phyloP scores from a whole-genome alignment of 2,329 filamentous ascomycete species.

The Ceratocystis albifundus region DNA sequence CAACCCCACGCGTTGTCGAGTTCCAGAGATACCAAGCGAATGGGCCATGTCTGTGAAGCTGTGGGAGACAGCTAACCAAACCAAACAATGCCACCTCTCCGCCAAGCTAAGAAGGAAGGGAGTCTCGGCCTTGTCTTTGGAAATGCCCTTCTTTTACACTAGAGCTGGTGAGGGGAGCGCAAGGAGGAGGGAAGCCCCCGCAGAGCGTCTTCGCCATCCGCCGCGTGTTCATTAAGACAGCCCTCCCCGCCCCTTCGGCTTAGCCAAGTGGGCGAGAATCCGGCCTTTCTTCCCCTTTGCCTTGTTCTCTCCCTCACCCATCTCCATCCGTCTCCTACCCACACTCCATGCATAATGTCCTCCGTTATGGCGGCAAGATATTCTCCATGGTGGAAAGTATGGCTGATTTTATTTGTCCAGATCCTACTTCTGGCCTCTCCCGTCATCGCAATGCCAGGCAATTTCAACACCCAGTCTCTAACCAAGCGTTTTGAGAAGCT shows the following conservation, averaged over 20 bases:
- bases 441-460: conserved; percentile 15
- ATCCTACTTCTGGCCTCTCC: conserved; percentile 1
- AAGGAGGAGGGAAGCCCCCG: background rate
- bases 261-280: background rate
- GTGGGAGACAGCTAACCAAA: background rate
- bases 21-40: conserved; percentile 3
- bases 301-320: background rate
- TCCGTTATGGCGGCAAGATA: background rate
- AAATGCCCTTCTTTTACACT: background rate
- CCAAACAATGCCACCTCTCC: background rate
- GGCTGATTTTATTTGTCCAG: conserved; percentile 19
- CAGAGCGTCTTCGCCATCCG: background rate
- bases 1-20: conserved; percentile 5
- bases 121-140: background rate
- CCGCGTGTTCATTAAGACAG: conserved; percentile 1
- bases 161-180: background rate
- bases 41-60: background rate
- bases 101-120: background rate
- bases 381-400: conserved; percentile 13
- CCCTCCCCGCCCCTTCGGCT: background rate
- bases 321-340: background rate
- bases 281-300: background rate
- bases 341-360: background rate
- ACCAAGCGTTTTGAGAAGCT: conserved; percentile 23
- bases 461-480: conserved; percentile 13